Base-by-base conservation (phyloP, 805 yeast genomes). In the Ogataea naganishii region DNA sequence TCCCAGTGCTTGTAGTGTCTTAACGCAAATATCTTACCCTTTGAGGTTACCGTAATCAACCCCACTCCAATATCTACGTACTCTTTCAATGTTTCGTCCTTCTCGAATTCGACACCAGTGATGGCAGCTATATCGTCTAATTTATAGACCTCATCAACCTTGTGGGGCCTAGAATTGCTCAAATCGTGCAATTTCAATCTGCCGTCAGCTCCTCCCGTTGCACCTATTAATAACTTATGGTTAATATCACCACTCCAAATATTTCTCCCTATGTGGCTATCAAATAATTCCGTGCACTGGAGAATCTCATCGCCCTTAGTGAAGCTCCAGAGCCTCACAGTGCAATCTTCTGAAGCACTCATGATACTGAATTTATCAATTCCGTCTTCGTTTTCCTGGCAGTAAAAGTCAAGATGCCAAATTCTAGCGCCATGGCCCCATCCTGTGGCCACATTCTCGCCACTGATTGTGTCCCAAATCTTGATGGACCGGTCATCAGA, bases 361-460 rank as follows among this genome's bases (percentile, higher is more conserved):
- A 84, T 59, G 1, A 77, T 42, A 5, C 58, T 51, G 40, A 47
- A 40, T 5, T 38, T 38, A 13, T 29, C 23, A 5, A 34, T 33
- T 15, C 23, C n/a, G 5, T 16, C 13, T n/a, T 36, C 32, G 4
- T 37, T 34, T 26, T 53, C 54, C 12, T 51, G 41, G 5, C 58
- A 56, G 34, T 60, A 69, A 47, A 84, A 83, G 29, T 64, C 64
- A 26, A 89, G 58, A 24, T 71, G 69, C 98, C 98, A 92, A 23
- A 92, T 88, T 48, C 98, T 70, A 0, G 97, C 89, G 1, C 81
- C 78, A 49, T 92, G 98, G 10, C 97, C 98, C 96, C 96, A 92
- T 1, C 95, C 96, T 17, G 76, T 71, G 1, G 89, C 80, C 23
- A 81, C 41, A 20, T 75, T 54, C 8, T 56, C 43, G 1, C 94